phyloP scores from a whole-genome alignment of 2,329 filamentous ascomycete species.

The Dothideomycetes sp. region DNA sequence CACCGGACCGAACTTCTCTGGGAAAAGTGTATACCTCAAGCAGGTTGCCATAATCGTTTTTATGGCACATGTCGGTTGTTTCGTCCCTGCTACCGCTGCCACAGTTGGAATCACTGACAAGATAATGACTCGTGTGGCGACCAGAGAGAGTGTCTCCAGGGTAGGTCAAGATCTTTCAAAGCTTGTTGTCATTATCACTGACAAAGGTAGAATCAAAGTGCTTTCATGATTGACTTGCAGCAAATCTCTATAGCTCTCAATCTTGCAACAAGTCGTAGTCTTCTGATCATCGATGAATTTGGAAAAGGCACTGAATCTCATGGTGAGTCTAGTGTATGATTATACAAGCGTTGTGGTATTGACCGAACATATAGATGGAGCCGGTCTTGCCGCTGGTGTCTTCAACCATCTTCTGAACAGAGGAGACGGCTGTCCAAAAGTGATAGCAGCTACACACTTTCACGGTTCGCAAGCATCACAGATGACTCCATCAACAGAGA shows the following conservation, averaged over 20 bases:
- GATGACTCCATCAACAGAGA: too few species aligned
- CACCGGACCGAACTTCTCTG: constrained; percentile 92
- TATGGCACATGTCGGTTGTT: constrained; percentile 86
- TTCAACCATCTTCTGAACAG: constrained; percentile 48
- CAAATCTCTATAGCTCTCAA: constrained; percentile 72
- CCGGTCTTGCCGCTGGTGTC: constrained; percentile 54
- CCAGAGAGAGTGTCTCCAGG: constrained; percentile 57
- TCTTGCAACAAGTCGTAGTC: constrained; percentile 63
- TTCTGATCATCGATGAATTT: constrained; percentile 92
- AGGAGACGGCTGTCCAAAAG: constrained; percentile 45
- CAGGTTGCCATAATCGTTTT: constrained; percentile 87
- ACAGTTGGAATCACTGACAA: constrained; percentile 83
- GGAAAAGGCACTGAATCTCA: constrained; percentile 58
- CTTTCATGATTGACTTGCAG: constrained; percentile 75
- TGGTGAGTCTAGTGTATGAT: constrained; percentile 25
- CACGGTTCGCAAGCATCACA: too few species aligned
- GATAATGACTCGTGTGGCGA: constrained; percentile 78
- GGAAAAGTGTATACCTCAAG: constrained; percentile 93
- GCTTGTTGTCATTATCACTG: background rate
- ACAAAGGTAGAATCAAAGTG: constrained; percentile 45
- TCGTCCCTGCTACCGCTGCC: constrained; percentile 71
- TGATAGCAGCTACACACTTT: constrained; percentile 55
- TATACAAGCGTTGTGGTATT: constrained; percentile 2
- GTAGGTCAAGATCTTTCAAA: constrained; percentile 19
- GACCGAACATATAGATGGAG: constrained; percentile 55